A percentile compares a stretch with the other conserved stretches of the same genome.
Evolutionary conservation across 345 rosid species (phyloP).

Genomic region (Arabidopsis suecica): DNA sequence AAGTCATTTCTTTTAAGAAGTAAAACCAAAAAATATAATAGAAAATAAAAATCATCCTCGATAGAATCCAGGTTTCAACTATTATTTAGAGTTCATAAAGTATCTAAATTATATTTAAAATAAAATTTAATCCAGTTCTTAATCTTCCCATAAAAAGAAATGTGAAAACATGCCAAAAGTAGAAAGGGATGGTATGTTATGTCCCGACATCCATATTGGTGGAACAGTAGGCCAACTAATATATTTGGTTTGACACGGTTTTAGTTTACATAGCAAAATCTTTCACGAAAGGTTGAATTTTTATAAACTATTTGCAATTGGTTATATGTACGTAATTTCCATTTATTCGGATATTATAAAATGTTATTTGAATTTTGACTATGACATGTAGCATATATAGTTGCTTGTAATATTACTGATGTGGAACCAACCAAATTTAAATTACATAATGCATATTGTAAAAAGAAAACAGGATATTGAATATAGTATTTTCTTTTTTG

Average conservation of each 20-base stretch:
- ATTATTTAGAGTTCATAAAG: neutral
- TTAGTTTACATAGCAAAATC: neutral
- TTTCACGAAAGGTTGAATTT: neutral
- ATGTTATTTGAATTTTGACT: neutral
- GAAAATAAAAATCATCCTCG: too few species aligned
- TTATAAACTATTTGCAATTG: neutral
- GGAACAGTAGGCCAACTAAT: neutral
- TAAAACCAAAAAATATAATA: too few species aligned
- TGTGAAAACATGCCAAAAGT: slow-evolving; percentile 18
- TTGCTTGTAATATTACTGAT: neutral
- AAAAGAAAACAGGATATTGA: neutral
- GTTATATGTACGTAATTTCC: neutral
- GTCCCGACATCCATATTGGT: slow-evolving; percentile 4
- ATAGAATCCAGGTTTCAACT: neutral
- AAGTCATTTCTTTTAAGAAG: too few species aligned
- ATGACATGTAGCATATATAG: neutral
- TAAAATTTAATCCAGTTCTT: neutral
- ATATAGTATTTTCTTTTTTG: neutral
- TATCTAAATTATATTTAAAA: neutral
- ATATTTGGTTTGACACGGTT: neutral
- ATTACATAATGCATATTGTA: neutral
- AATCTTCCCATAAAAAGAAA: slow-evolving; percentile 5
- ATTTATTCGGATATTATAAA: neutral
- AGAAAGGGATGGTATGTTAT: neutral
- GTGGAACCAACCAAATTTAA: neutral